Base-by-base conservation (phyloP, 2,329 filamentous ascomycete genomes). In the Aspergillus ruber region DNA sequence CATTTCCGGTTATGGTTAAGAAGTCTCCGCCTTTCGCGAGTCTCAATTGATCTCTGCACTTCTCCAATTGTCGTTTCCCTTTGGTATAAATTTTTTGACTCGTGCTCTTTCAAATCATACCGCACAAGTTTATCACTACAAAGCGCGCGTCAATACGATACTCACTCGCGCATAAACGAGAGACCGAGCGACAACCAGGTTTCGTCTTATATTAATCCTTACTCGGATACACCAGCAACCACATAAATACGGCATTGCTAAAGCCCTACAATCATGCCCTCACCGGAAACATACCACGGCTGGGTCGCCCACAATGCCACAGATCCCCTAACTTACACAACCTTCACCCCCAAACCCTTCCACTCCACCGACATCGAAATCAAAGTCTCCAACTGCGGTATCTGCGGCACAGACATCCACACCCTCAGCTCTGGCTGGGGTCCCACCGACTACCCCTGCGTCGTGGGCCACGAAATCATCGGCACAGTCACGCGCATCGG, bases 331-430 rank as follows among this genome's bases (percentile, higher is more conserved):
- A 60, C 55, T 21, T 66, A 59, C 56, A 65, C 61, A 33, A 58
- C 57, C 17, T 74, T 67, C 57, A 55, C 57, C 8, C 68, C 70
- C 2, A 73, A 73, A 47, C 62, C 67, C 9, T 73, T 68, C 49
- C 74, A 80, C 17, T 79, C 83, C 57, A 78, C 73, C n/a, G 83
- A 86, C 52, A 70, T 86, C 46, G 83, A 86, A 58, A 82, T 86
- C 55, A 73, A 79, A 58, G 69, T 86, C 53, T 78, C 79, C 3
- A 81, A 85, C 68, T 85, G 81, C 58, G 82, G 83, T 43, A 78
- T 86, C 57, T 86, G 83, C 62, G 82, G 81, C 50, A 77, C 78
- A 7, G 82, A 85, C 51, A 50, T 84, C 12, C 81, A 85, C 65
- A 76, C 70, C 4, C 69, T 84, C 3, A 72, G 75, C 33, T 79